A percentile compares a stretch with the other conserved stretches of the same genome.
phyloP scores from a whole-genome alignment of 2,329 filamentous ascomycete species.

The Dactylellina parvicollis region DNA sequence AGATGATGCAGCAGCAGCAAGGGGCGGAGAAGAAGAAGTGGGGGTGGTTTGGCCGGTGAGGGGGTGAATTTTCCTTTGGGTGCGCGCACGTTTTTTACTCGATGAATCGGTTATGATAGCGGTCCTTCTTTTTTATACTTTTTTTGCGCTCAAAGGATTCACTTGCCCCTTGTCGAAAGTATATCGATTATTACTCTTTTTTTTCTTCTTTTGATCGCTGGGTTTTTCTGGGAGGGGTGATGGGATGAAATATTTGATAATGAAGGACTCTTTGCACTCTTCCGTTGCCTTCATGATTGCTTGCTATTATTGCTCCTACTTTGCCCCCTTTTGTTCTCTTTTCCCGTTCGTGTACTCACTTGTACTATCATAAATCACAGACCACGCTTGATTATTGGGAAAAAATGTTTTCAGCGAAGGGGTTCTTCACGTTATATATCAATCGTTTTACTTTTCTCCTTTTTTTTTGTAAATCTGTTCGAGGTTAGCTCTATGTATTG shows the following conservation, averaged over 20 bases:
- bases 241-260: neutral
- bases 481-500: neutral
- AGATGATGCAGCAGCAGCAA: neutral
- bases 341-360: neutral
- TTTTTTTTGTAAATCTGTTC: neutral
- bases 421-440: neutral
- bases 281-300: constrained; percentile 15
- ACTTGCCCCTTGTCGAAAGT: neutral
- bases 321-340: constrained; percentile 30
- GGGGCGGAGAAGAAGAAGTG: constrained; percentile 41
- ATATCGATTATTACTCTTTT: neutral
- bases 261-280: neutral
- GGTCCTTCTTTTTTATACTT: constrained; percentile 9
- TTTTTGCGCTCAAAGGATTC: neutral
- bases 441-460: neutral
- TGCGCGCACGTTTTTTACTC: constrained; percentile 6
- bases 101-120: constrained; percentile 9
- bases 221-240: neutral
- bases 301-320: constrained; percentile 21
- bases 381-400: neutral
- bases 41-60: constrained; percentile 53
- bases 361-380: constrained; percentile 12
- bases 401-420: neutral
- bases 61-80: constrained; percentile 13
- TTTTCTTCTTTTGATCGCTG: neutral